A percentile compares a stretch with the other conserved stretches of the same genome.
These are phyloP conservation scores for Ammopiptanthus mongolicus DNA, from an alignment of 306 rosid species.

Conservation along the genomic window DNA sequence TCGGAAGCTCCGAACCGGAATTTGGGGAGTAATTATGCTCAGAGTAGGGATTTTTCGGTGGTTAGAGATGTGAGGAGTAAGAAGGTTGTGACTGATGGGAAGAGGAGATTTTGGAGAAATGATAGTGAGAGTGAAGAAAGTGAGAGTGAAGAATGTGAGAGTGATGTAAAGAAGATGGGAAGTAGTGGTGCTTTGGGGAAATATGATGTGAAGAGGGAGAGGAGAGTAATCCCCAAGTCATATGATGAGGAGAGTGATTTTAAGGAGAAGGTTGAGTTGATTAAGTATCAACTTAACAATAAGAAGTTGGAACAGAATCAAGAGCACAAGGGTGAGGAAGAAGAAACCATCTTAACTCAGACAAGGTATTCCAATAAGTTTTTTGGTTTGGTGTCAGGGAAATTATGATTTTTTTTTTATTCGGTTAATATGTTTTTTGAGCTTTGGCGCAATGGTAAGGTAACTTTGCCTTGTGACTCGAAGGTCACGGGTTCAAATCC, in stretches of 20 bases:
- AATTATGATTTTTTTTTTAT: neutral
- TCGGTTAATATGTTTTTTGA: too few species aligned
- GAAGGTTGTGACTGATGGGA: constrained; percentile 16
- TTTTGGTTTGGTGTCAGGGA: neutral
- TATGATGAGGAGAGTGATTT: constrained; percentile 42
- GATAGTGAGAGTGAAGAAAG: constrained; percentile 14
- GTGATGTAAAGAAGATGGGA: constrained; percentile 41
- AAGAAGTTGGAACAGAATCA: constrained; percentile 39
- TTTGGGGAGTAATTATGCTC: neutral
- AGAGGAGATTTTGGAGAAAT: constrained; percentile 34
- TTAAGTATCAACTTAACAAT: constrained; percentile 51
- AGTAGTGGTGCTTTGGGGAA: constrained; percentile 78
- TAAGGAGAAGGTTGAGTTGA: constrained; percentile 57
- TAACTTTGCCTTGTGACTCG: too few species aligned
- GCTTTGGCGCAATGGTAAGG: too few species aligned
- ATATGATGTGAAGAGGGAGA: constrained; percentile 61
- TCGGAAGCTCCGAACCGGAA: constrained; percentile 8
- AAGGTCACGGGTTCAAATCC: too few species aligned
- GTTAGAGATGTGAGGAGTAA: constrained; percentile 11
- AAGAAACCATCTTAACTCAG: constrained; percentile 44
- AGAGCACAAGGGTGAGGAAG: constrained; percentile 29
- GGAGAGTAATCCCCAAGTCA: constrained; percentile 45
- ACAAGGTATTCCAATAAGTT: constrained; percentile 44
- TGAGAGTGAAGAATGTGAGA: constrained; percentile 30
- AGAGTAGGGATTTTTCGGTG: constrained; percentile 42